Conservation (phyloP, 2,329 filamentous ascomycete species). For the Nigrospora oryzae region DNA sequence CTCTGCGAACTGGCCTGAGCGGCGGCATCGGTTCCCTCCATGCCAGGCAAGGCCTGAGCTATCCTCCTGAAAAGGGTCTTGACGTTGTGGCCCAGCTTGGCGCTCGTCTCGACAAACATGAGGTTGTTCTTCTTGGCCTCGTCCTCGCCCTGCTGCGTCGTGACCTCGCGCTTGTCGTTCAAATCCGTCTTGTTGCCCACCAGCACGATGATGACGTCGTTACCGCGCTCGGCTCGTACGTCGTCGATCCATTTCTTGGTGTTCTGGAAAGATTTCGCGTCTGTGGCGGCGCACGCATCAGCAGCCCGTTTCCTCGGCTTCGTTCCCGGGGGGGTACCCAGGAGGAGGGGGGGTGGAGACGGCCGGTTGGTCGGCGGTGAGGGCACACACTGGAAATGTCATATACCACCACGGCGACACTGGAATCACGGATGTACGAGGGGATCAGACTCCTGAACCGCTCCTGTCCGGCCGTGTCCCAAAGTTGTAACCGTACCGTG, state of each 20-base stretch:
- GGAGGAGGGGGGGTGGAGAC: constrained; percentile 1
- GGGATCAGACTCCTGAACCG: constrained; percentile 95
- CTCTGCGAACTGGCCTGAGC: constrained; percentile 68
- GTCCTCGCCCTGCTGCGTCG: constrained; percentile 90
- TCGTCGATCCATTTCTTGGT: constrained; percentile 99
- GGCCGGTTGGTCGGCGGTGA: constrained; percentile 2
- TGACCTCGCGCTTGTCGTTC: constrained; percentile 97
- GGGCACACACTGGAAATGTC: constrained; percentile 73
- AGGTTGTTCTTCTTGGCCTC: constrained; percentile 96
- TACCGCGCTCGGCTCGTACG: constrained; percentile 89
- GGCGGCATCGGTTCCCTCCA: constrained; percentile 83
- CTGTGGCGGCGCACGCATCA: constrained; percentile 28
- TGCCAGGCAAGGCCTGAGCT: constrained; percentile 92
- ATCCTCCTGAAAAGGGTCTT: constrained; percentile 97
- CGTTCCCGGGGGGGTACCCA: neutral
- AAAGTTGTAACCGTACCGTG: constrained; percentile 92
- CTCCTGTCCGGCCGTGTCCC: constrained; percentile 98
- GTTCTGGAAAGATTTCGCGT: constrained; percentile 95
- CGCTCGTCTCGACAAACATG: constrained; percentile 99
- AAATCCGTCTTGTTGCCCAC: constrained; percentile 99
- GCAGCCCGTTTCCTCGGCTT: constrained; percentile 1
- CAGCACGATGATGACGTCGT: constrained; percentile 97
- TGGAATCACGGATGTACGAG: constrained; percentile 96
- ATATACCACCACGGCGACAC: constrained; percentile 96
- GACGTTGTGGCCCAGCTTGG: constrained; percentile 95